Evolutionary conservation across 2,329 filamentous ascomycete genomes (phyloP).

Genomic region (Plectosphaerella cucumerina): DNA sequence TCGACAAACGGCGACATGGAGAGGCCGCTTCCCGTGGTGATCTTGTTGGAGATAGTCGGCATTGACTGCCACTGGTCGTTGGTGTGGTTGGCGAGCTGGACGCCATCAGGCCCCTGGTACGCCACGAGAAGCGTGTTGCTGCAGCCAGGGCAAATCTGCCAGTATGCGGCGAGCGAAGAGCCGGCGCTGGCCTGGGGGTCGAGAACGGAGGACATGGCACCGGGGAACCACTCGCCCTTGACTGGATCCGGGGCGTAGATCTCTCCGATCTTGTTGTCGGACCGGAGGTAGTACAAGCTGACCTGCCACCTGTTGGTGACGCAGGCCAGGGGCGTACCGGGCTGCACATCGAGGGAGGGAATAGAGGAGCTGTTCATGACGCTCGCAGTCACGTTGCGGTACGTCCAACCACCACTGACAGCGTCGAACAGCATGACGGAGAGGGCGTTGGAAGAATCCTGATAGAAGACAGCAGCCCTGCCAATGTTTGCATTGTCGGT

Average conservation of each 20-base stretch:
- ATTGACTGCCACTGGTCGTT: too few species aligned
- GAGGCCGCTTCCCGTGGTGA: too few species aligned
- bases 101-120: neutral
- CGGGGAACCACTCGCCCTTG: too few species aligned
- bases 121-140: neutral
- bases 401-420: neutral
- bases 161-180: neutral
- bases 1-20: too few species aligned
- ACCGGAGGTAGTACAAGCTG: too few species aligned
- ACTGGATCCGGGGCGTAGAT: too few species aligned
- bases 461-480: conserved; percentile 1
- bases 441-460: neutral
- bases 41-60: too few species aligned
- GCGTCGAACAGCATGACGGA: conserved; percentile 1
- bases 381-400: neutral
- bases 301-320: too few species aligned
- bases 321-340: neutral
- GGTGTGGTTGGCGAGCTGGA: too few species aligned
- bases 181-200: neutral
- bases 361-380: conserved; percentile 1
- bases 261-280: too few species aligned
- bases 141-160: conserved; percentile 1
- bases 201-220: neutral
- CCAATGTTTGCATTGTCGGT: neutral
- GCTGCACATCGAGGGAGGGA: neutral